Conservation (phyloP, 1,139 yeast genomes). For the Candida freyschussii region DNA sequence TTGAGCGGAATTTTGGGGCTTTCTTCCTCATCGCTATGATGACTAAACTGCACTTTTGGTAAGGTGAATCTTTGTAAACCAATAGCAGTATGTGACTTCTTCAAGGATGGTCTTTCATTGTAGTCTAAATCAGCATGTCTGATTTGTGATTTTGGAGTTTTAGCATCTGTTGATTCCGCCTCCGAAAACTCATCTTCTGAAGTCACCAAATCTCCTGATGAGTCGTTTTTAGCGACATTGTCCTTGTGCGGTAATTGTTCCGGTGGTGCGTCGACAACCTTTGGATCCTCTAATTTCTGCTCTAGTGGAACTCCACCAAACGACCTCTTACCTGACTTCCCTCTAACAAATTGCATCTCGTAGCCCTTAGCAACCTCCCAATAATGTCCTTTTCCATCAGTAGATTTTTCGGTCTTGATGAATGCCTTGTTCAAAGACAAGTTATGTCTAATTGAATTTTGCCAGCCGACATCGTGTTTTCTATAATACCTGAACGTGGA, state of each 20-base stretch:
- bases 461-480: conserved; percentile 91
- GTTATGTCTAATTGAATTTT: conserved; percentile 84
- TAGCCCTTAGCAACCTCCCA: conserved; percentile 87
- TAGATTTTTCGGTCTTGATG: conserved; percentile 84
- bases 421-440: conserved; percentile 83
- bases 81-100: conserved; percentile 32
- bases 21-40: conserved; percentile 12
- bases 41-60: conserved; percentile 6
- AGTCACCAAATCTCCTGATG: conserved; percentile 20
- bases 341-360: conserved; percentile 77
- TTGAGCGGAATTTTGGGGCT: conserved; percentile 15
- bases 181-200: conserved; percentile 25
- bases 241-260: conserved; percentile 1
- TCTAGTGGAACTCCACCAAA: conserved; percentile 14
- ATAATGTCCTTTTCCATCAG: conserved; percentile 95
- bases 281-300: conserved; percentile 3
- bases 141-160: conserved; percentile 23
- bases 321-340: conserved; percentile 42
- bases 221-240: too few relatives aligned
- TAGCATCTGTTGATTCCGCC: conserved; percentile 13
- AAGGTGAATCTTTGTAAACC: conserved; percentile 29
- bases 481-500: conserved; percentile 81
- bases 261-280: neutral
- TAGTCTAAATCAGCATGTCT: conserved; percentile 15
- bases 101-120: conserved; percentile 23